A percentile compares a stretch with the other conserved stretches of the same genome.
These are phyloP conservation scores for Fusarium subglutinans DNA, from an alignment of 2,329 filamentous ascomycete species.

Conservation along the genomic window DNA sequence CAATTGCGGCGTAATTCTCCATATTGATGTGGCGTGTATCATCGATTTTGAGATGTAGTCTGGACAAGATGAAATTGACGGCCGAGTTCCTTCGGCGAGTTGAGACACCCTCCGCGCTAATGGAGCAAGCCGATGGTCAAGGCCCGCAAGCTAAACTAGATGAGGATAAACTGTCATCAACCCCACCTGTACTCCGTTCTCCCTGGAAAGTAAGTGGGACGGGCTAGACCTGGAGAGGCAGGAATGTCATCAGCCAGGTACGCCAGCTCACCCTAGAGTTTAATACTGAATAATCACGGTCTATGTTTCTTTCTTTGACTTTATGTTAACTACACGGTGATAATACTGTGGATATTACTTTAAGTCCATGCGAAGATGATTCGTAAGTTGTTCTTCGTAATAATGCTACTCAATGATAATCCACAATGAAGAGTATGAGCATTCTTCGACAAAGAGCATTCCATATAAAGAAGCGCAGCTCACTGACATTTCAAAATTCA, in stretches of 20 bases:
- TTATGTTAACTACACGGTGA: too few species aligned
- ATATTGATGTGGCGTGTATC: background rate
- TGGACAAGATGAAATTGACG: background rate
- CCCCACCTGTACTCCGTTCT: background rate
- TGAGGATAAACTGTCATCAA: background rate
- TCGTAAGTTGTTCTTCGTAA: background rate
- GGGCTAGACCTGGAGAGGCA: background rate
- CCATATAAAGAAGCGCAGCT: rapidly evolving
- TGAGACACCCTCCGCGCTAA: too few species aligned
- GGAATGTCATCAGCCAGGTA: background rate
- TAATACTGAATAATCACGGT: background rate
- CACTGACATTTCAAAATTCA: rapidly evolving
- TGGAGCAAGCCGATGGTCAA: background rate
- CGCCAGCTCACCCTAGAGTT: background rate
- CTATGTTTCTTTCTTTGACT: background rate
- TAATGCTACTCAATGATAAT: rapidly evolving
- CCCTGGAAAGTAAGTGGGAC: rapidly evolving
- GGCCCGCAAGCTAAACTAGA: background rate
- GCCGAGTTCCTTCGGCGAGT: too few species aligned
- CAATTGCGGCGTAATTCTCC: background rate
- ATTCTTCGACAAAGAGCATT: rapidly evolving
- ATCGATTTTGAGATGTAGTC: too few species aligned
- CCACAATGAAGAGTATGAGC: background rate
- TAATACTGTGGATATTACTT: rapidly evolving
- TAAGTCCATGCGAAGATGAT: background rate